Conservation (phyloP, 2,329 filamentous ascomycete species). For the Fusarium nisikadoi region DNA sequence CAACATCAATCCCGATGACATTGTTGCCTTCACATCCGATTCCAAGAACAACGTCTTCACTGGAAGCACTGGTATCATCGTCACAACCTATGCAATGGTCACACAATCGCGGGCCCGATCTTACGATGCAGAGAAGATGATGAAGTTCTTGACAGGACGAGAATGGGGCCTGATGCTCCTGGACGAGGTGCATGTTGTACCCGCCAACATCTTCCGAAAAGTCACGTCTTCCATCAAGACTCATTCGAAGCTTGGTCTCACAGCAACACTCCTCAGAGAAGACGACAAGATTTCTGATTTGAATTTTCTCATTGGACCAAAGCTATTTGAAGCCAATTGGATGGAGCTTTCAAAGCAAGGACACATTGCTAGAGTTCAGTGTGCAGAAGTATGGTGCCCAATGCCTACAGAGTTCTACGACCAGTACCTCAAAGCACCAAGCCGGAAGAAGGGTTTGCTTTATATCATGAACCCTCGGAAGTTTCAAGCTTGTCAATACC, state of each 20-base stretch:
- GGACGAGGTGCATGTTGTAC: constrained; percentile 98
- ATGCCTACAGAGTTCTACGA: constrained; percentile 99
- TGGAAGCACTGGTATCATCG: constrained; percentile 92
- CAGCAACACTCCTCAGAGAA: constrained; percentile 91
- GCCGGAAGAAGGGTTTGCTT: constrained; percentile 63
- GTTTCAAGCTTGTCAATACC: constrained; percentile 95
- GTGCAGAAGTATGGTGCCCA: constrained; percentile 98
- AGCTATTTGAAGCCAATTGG: constrained; percentile 99
- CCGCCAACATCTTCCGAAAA: constrained; percentile 93
- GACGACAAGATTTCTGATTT: constrained; percentile 98
- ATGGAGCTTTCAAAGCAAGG: constrained; percentile 98
- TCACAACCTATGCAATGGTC: constrained; percentile 99
- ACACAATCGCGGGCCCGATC: constrained; percentile 87
- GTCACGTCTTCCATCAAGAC: constrained; percentile 94
- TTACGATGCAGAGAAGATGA: constrained; percentile 95
- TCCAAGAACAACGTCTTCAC: constrained; percentile 84
- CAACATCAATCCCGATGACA: constrained; percentile 90
- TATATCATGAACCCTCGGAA: constrained; percentile 99
- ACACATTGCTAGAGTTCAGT: constrained; percentile 96
- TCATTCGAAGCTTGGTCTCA: constrained; percentile 93
- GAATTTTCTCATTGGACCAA: constrained; percentile 97
- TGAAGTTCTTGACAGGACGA: constrained; percentile 87
- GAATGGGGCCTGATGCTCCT: constrained; percentile 99
- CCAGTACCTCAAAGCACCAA: constrained; percentile 82
- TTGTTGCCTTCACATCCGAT: constrained; percentile 94